phyloP scores from a whole-genome alignment of 2,329 filamentous ascomycete species.

The Sporothrix inflata region DNA sequence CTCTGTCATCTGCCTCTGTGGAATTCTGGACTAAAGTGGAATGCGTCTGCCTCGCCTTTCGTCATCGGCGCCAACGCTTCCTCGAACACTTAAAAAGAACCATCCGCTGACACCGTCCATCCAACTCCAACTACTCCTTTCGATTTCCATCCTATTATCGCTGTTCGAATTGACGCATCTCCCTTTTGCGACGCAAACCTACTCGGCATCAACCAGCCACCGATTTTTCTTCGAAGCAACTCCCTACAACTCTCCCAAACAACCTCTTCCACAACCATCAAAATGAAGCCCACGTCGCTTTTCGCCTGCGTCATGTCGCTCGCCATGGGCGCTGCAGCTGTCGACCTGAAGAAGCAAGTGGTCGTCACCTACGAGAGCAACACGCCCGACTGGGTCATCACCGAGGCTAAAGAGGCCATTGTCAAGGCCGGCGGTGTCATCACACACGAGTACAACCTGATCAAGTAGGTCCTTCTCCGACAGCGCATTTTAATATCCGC shows the following conservation, averaged over 20 bases:
- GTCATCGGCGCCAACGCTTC: constrained; percentile 21
- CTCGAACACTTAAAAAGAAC: neutral
- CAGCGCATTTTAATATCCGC: neutral
- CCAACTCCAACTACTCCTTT: neutral
- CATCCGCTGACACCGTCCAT: neutral
- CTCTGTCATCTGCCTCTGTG: constrained; percentile 18
- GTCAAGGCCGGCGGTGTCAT: constrained; percentile 72
- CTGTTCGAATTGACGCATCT: neutral
- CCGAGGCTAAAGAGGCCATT: constrained; percentile 73
- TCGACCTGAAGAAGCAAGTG: constrained; percentile 71
- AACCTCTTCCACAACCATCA: constrained; percentile 34
- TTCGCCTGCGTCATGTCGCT: constrained; percentile 61
- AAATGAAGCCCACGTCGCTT: constrained; percentile 66
- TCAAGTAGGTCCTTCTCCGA: constrained; percentile 59
- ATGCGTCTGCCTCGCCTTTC: constrained; percentile 12
- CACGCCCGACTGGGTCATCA: constrained; percentile 68
- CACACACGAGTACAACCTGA: constrained; percentile 73
- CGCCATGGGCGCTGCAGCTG: constrained; percentile 61
- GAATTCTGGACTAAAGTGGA: constrained; percentile 7
- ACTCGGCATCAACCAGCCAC: neutral
- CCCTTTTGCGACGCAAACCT: neutral
- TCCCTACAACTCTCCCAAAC: neutral
- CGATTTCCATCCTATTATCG: neutral
- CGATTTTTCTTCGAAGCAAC: neutral
- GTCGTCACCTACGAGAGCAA: constrained; percentile 76